A percentile compares a stretch with the other conserved stretches of the same genome.
Conservation (phyloP, 768 basidiomycete species). For the Kwoniella mangroviensis region DNA sequence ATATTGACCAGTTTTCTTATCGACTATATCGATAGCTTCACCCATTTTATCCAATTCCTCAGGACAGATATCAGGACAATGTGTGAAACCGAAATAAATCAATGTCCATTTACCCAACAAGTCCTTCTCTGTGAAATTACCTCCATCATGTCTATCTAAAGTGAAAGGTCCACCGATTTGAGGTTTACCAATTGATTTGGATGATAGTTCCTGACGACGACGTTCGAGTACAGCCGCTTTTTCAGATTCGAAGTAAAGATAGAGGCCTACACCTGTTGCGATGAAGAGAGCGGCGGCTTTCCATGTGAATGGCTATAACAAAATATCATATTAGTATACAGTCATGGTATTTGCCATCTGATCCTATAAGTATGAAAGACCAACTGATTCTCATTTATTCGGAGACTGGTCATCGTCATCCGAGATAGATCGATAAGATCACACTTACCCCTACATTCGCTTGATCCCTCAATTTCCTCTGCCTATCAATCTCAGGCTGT, state of each 20-base stretch:
- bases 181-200: constrained; percentile 78
- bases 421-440: too few species aligned
- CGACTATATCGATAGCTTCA: constrained; percentile 65
- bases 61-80: constrained; percentile 98
- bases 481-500: constrained; percentile 15
- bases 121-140: constrained; percentile 79
- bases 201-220: constrained; percentile 75
- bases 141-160: constrained; percentile 62
- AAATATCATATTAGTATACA: neutral
- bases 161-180: constrained; percentile 89
- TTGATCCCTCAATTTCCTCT: constrained; percentile 34
- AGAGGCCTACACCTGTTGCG: constrained; percentile 78
- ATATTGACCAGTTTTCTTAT: constrained; percentile 18
- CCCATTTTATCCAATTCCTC: constrained; percentile 96
- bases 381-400: too few species aligned
- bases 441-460: constrained; percentile 49
- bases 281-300: constrained; percentile 81
- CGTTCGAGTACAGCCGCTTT: constrained; percentile 77
- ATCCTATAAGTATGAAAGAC: too few species aligned
- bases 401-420: too few species aligned
- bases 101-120: constrained; percentile 85
- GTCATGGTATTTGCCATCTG: neutral
- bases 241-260: constrained; percentile 85
- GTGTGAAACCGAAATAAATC: constrained; percentile 94
- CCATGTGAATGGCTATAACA: constrained; percentile 83